Base-by-base conservation (phyloP, 2,329 filamentous ascomycete genomes). In the Aureobasidium melanogenum region DNA sequence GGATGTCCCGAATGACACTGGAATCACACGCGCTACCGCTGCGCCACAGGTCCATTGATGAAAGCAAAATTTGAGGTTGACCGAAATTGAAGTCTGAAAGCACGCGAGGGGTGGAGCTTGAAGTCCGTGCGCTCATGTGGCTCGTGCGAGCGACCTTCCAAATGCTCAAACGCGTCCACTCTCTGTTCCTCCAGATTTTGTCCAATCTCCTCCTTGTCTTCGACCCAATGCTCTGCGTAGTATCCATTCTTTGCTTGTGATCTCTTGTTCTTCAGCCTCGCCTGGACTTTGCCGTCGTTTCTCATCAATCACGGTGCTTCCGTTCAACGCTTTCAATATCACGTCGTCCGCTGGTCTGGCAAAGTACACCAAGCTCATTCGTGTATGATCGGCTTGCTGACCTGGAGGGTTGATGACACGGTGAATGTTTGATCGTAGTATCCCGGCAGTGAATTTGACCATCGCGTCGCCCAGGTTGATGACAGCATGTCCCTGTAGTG, bases 401-500 rank as follows among this genome's bases (percentile, higher is more conserved):
- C 61, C 64, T 14, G 64, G 64, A 32, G 64, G 64, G 28, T 62
- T 64, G 12, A 65, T 52, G 14, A 65, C 64, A 17, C 64, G 60
- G 54, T 65, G 64, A 1, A 73, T 67, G 48, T 73, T 75, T 28
- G 67, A 69, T 30, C 73, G 67, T 62, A 79, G 59, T 10, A 68
- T 63, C 0, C 76, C 76, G 0, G 68, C 71, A 0, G 75, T 76
- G 64, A 79, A 76, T 62, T 78, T 75, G 12, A 78, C 75, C 58
- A 80, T 66, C 1, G 76, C 75, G 65, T 80, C 79, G 2, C 79
- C 78, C 7, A 80, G 68, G 64, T 80, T 80, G 24, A 80, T 73
- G 43, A 81, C 70, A 14, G 71, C 77, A 62, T 79, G 77, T 0
- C 77, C 76, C 0, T 75, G 74, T 0, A 83, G 64, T 0, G 82